These are phyloP conservation scores for Penicillium psychrosexuale DNA, from an alignment of 2,329 filamentous ascomycete genomes.

Conservation along the genomic window DNA sequence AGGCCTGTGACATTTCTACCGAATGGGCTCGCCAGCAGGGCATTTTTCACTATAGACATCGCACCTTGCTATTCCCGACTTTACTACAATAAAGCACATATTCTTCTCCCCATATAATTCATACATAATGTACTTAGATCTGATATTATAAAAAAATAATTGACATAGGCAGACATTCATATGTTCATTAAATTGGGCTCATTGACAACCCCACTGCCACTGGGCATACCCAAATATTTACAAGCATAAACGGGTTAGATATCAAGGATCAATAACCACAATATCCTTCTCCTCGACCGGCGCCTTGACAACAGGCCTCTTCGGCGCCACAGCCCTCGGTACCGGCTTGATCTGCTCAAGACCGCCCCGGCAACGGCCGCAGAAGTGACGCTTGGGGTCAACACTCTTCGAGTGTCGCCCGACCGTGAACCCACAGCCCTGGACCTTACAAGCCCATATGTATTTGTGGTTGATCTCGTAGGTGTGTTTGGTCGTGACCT, in stretches of 20 bases:
- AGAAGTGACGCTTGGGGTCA: slow-evolving; percentile 66
- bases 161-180: background rate
- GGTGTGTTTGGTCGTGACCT: slow-evolving; percentile 83
- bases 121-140: too few relatives aligned
- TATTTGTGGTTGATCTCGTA: slow-evolving; percentile 94
- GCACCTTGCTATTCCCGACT: too few relatives aligned
- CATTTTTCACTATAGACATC: background rate
- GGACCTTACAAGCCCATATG: slow-evolving; percentile 67
- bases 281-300: background rate
- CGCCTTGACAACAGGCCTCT: slow-evolving; percentile 18
- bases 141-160: background rate
- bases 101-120: too few relatives aligned
- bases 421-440: slow-evolving; percentile 65
- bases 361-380: slow-evolving; percentile 68
- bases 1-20: background rate
- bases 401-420: slow-evolving; percentile 85
- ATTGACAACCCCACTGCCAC: background rate
- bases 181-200: background rate
- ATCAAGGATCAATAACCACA: background rate
- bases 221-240: background rate
- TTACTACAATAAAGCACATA: too few relatives aligned
- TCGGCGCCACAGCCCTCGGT: slow-evolving; percentile 51
- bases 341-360: slow-evolving; percentile 77
- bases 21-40: background rate
- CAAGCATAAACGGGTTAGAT: background rate